Conservation (phyloP, 345 rosid species). For the Atalantia buxifolia region DNA sequence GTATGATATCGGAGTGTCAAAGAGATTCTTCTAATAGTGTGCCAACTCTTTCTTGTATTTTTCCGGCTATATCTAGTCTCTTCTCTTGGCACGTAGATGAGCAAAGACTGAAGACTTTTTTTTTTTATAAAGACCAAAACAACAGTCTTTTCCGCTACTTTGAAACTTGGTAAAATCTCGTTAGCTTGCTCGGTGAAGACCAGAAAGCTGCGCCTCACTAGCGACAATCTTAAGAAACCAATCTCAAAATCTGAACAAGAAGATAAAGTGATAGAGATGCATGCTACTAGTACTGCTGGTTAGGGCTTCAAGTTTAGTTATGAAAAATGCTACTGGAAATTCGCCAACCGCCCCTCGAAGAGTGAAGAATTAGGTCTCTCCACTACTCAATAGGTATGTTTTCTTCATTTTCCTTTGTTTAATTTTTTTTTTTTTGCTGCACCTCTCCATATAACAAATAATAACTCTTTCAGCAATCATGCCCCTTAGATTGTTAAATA, state of each 20-base stretch:
- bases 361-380: background rate
- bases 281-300: background rate
- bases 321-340: background rate
- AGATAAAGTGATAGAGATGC: background rate
- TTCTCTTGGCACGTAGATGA: slow-evolving; percentile 22
- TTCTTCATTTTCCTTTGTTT: background rate
- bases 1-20: slow-evolving; percentile 7
- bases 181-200: slow-evolving; percentile 16
- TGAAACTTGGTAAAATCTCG: slow-evolving; percentile 19
- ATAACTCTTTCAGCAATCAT: background rate
- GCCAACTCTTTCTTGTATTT: slow-evolving; percentile 19
- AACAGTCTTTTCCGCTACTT: slow-evolving; percentile 11
- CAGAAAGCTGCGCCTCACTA: slow-evolving; percentile 18
- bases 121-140: background rate
- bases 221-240: background rate
- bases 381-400: background rate
- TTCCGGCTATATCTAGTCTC: background rate
- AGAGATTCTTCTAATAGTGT: background rate
- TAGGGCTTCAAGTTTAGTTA: slow-evolving; percentile 2
- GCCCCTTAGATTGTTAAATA: background rate
- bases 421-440: background rate
- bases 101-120: slow-evolving; percentile 5
- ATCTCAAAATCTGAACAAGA: background rate
- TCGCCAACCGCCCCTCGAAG: background rate
- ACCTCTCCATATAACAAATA: background rate